Conservation (phyloP, 371 early-diverging fungal genomes). For the Rhizopus stolonifer region DNA sequence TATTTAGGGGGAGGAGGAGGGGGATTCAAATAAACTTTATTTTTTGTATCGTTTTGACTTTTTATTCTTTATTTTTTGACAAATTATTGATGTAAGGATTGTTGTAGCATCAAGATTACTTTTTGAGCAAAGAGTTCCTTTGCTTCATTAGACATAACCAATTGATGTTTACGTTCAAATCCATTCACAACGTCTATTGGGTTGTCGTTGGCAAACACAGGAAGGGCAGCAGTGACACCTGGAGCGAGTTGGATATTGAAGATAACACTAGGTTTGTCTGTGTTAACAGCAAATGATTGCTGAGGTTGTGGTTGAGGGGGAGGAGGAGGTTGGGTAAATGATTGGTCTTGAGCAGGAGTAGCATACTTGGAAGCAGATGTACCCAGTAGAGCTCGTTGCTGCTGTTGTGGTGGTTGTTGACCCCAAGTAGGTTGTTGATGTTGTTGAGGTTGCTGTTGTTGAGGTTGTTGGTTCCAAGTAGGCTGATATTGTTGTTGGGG, state of each 20-base stretch:
- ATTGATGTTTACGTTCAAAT: conserved; percentile 29
- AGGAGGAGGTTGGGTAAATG: conserved; percentile 1
- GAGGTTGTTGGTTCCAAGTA: not conserved
- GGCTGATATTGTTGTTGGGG: not conserved
- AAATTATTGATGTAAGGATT: not conserved
- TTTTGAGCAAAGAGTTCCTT: conserved; percentile 28
- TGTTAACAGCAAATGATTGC: not conserved
- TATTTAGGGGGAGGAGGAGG: not conserved
- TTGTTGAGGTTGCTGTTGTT: not conserved
- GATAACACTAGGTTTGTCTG: conserved; percentile 19
- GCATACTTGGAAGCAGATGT: conserved; percentile 25
- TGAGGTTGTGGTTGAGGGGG: conserved; percentile 3
- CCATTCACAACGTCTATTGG: conserved; percentile 26
- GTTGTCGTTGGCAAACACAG: conserved; percentile 31
- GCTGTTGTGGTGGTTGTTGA: not conserved
- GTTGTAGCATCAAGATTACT: conserved; percentile 11
- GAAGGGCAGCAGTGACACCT: conserved; percentile 31
- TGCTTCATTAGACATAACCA: conserved; percentile 23
- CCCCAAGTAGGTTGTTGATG: not conserved
- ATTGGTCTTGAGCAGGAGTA: not conserved
- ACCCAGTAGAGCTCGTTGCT: not conserved
- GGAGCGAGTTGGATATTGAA: conserved; percentile 37
- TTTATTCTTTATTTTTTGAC: not conserved
- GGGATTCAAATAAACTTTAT: too few relatives aligned
- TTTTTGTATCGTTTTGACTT: too few relatives aligned